These are phyloP conservation scores for Teratosphaeria nubilosa DNA, from an alignment of 2,329 filamentous ascomycete genomes.

Conservation along the genomic window DNA sequence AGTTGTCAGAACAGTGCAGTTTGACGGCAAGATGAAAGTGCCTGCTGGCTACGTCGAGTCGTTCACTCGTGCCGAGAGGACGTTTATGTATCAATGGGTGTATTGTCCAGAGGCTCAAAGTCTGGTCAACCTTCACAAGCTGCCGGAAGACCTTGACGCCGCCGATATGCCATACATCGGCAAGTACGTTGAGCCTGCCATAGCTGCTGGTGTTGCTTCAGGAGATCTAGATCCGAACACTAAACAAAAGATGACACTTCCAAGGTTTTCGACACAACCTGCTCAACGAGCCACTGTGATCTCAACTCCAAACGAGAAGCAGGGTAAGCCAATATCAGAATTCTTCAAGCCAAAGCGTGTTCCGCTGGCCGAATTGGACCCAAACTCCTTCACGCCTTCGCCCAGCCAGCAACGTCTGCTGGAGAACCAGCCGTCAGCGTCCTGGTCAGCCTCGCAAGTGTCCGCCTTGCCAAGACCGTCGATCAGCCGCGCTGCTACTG, in stretches of 20 bases:
- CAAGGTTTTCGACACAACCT: conserved; percentile 18
- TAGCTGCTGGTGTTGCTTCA: conserved; percentile 63
- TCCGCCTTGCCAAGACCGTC: conserved; percentile 18
- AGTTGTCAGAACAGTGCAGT: conserved; percentile 70
- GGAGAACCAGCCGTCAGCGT: conserved; percentile 41
- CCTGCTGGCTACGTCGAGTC: conserved; percentile 70
- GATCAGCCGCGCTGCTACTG: conserved; percentile 7
- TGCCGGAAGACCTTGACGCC: conserved; percentile 52
- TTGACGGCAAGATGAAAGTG: conserved; percentile 75
- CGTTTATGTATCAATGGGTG: conserved; percentile 89
- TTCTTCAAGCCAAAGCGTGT: conserved; percentile 56
- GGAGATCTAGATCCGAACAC: conserved; percentile 87
- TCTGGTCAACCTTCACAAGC: conserved; percentile 65
- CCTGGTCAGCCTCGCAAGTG: conserved; percentile 46
- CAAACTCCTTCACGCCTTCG: conserved; percentile 57
- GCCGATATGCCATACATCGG: conserved; percentile 77
- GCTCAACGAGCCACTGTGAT: conserved; percentile 4
- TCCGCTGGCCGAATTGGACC: conserved; percentile 57
- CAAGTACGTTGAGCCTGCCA: conserved; percentile 38
- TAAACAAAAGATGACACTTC: conserved; percentile 51
- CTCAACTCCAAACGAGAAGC: conserved; percentile 44
- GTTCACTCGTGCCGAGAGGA: conserved; percentile 81
- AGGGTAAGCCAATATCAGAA: conserved; percentile 50
- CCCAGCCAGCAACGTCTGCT: conserved; percentile 53
- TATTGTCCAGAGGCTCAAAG: conserved; percentile 66